Evolutionary conservation across 495 filamentous ascomycete genomes (phyloP).

Genomic region (Daldinia childiae): DNA sequence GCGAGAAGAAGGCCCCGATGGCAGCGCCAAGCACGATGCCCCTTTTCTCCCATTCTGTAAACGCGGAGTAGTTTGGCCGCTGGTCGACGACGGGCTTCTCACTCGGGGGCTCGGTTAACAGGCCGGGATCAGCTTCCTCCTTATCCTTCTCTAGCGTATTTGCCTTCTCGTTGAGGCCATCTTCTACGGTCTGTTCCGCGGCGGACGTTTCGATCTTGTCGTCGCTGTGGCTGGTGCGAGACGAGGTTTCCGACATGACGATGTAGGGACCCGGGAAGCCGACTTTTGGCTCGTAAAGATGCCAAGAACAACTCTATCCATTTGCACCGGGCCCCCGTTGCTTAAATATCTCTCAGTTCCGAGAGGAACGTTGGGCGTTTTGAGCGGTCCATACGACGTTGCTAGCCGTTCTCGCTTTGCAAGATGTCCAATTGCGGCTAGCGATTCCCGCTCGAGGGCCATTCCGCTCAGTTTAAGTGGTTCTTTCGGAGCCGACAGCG

Average conservation of each 20-base stretch:
- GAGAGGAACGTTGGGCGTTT: background rate
- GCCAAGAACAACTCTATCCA: background rate
- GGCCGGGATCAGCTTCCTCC: background rate
- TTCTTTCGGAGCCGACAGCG: constrained; percentile 32
- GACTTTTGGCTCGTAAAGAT: background rate
- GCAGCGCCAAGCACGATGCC: constrained; percentile 70
- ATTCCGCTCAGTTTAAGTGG: background rate
- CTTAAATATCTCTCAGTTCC: constrained; percentile 13
- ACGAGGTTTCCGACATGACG: constrained; percentile 36
- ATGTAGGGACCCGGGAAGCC: background rate
- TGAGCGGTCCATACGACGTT: constrained; percentile 6
- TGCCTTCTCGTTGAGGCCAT: constrained; percentile 19
- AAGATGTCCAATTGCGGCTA: constrained; percentile 10
- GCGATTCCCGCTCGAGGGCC: background rate
- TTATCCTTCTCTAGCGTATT: constrained; percentile 10
- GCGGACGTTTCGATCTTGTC: constrained; percentile 7
- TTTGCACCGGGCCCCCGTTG: constrained; percentile 1
- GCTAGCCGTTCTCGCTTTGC: constrained; percentile 37
- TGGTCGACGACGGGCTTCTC: constrained; percentile 26
- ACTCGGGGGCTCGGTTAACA: constrained; percentile 32
- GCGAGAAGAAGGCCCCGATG: constrained; percentile 72
- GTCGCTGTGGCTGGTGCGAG: constrained; percentile 10
- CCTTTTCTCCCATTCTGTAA: constrained; percentile 64
- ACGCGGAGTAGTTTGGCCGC: constrained; percentile 58
- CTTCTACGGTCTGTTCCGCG: constrained; percentile 22